These are phyloP conservation scores for Aspergillus conjunctus DNA, from an alignment of 495 filamentous ascomycete genomes.

Conservation along the genomic window DNA sequence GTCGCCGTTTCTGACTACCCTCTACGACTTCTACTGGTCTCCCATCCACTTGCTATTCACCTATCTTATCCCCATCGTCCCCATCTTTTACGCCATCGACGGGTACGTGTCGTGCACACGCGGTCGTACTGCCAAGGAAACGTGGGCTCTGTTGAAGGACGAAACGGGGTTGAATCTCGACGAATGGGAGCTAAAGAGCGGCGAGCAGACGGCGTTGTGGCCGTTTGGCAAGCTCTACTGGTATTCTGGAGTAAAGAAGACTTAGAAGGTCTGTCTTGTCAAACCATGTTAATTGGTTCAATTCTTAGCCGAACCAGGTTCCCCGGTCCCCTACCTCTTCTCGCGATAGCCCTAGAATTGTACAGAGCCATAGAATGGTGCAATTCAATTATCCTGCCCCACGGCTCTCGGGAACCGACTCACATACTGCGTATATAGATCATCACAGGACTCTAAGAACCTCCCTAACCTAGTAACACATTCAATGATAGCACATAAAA, in stretches of 20 bases:
- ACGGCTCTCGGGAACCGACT: not conserved
- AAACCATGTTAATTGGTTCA: not conserved
- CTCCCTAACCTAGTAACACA: not conserved
- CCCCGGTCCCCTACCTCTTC: not conserved
- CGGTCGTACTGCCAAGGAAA: not conserved
- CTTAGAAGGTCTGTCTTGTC: not conserved
- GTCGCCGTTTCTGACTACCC: not conserved
- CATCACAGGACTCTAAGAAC: not conserved
- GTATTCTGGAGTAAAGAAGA: conserved; percentile 2
- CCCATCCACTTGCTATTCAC: not conserved
- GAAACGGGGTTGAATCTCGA: not conserved
- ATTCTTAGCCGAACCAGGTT: not conserved
- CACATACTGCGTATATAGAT: not conserved
- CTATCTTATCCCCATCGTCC: not conserved
- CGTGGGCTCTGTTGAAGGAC: not conserved
- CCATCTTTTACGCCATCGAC: not conserved
- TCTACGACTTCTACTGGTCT: conserved; percentile 4
- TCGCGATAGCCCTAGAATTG: not conserved
- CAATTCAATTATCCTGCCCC: no score
- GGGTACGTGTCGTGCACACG: conserved; percentile 1
- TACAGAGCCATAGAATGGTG: not conserved
- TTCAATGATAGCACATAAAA: not conserved
- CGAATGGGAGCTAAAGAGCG: not conserved
- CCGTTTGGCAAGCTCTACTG: conserved; percentile 1
- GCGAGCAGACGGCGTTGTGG: conserved; percentile 4